Evolutionary conservation across 495 filamentous ascomycete genomes (phyloP).

Genomic region (Barbatosphaeria neglecta): DNA sequence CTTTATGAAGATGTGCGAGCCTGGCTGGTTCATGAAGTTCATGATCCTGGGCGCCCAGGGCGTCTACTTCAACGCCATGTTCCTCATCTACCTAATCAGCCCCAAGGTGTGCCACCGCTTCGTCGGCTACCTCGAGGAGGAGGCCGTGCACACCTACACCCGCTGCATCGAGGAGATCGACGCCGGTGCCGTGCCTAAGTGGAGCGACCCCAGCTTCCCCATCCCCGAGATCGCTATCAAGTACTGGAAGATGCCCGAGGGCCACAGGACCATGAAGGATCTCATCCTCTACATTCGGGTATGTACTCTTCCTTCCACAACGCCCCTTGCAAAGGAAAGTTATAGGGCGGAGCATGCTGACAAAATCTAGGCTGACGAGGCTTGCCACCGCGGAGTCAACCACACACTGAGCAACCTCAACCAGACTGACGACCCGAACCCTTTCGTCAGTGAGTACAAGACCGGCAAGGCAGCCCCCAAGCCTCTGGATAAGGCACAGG

Average conservation of each 20-base stretch:
- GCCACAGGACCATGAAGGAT: conserved; percentile 69
- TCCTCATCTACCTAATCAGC: conserved; percentile 78
- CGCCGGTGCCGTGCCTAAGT: conserved; percentile 66
- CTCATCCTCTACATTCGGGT: conserved; percentile 80
- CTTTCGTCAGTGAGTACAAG: conserved; percentile 69
- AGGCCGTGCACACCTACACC: conserved; percentile 92
- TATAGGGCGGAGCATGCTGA: not conserved
- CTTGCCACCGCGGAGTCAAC: conserved; percentile 95
- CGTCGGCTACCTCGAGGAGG: conserved; percentile 93
- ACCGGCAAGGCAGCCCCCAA: conserved; percentile 31
- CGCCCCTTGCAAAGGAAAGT: not conserved
- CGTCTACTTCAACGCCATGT: conserved; percentile 92
- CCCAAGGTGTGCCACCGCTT: conserved; percentile 90
- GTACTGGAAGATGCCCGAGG: conserved; percentile 92
- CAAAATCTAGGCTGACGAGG: conserved; percentile 50
- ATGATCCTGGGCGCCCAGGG: conserved; percentile 73
- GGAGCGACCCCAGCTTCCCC: conserved; percentile 52
- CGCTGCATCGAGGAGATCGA: conserved; percentile 80
- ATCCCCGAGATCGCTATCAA: conserved; percentile 79
- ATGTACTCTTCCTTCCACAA: not conserved
- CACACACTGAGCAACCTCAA: conserved; percentile 82
- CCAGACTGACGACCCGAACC: conserved; percentile 78
- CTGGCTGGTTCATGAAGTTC: conserved; percentile 78
- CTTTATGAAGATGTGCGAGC: conserved; percentile 86
- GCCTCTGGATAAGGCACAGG: conserved; percentile 49